Conservation (phyloP, 73 alveolate genomes). For the Paraurostyla sp. region DNA sequence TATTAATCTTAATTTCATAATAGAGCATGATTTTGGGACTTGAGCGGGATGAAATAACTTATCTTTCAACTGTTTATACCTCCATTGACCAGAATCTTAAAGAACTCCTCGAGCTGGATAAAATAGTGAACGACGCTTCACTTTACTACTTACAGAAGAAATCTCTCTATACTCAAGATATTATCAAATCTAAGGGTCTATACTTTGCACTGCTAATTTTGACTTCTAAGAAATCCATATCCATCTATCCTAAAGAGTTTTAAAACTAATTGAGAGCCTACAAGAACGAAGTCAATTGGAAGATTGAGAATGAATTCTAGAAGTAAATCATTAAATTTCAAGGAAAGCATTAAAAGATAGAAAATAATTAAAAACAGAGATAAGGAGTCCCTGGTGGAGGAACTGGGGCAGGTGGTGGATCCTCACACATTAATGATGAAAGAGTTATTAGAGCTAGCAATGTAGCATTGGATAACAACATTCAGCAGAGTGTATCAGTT, state of each 20-base stretch:
- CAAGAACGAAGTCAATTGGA: slow-evolving; percentile 42
- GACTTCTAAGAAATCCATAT: background rate
- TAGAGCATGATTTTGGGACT: slow-evolving; percentile 36
- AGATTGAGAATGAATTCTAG: slow-evolving; percentile 30
- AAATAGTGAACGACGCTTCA: slow-evolving; percentile 23
- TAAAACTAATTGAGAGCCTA: background rate
- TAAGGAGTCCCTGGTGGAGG: background rate
- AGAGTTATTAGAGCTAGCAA: slow-evolving; percentile 22
- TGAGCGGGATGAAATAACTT: slow-evolving; percentile 34
- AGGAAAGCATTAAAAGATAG: background rate
- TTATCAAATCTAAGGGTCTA: slow-evolving; percentile 15
- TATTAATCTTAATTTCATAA: background rate
- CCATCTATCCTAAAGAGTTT: background rate
- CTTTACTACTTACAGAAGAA: background rate
- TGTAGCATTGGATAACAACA: background rate
- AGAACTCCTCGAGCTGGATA: slow-evolving; percentile 16
- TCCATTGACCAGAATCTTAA: slow-evolving; percentile 11
- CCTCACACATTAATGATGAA: slow-evolving; percentile 23
- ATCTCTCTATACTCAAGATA: background rate
- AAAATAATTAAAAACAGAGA: background rate
- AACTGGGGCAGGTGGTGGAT: background rate
- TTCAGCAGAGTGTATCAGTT: background rate
- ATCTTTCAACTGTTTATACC: slow-evolving; percentile 13
- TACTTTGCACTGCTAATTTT: slow-evolving; percentile 14
- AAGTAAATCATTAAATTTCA: slow-evolving; percentile 4